Percentiles rank a stretch among this genome's conserved stretches.
These are phyloP conservation scores for Albugo candida DNA, from an alignment of 352 stramenopile genomes.

Conservation along the genomic window DNA sequence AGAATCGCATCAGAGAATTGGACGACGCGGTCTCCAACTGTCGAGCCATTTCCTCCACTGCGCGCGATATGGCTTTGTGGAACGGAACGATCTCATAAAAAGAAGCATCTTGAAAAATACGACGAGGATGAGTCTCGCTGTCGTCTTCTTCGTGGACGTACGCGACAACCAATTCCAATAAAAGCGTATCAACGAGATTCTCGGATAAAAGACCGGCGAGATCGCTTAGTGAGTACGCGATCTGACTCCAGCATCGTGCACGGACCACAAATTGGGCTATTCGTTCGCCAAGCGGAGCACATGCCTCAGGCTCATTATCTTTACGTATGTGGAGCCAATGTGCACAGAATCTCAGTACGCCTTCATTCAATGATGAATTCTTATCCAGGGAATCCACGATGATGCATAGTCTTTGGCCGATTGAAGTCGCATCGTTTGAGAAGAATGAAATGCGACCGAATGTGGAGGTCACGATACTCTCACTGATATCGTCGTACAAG, in stretches of 20 bases:
- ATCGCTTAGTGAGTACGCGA: conserved; percentile 52
- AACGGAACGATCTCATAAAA: conserved; percentile 66
- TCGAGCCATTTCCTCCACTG: conserved; percentile 10
- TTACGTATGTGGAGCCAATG: conserved; percentile 3
- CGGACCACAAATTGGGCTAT: not conserved
- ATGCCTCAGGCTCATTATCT: not conserved
- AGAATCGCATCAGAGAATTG: not conserved
- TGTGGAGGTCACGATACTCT: conserved; percentile 17
- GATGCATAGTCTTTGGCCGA: not conserved
- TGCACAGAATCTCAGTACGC: conserved; percentile 55
- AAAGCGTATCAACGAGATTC: conserved; percentile 11
- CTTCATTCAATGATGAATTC: conserved; percentile 1
- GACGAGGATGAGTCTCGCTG: conserved; percentile 6
- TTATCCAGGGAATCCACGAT: no score
- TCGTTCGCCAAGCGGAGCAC: not conserved
- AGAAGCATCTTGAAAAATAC: conserved; percentile 40
- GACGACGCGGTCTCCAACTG: not conserved
- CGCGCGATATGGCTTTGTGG: conserved; percentile 16
- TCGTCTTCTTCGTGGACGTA: conserved; percentile 16
- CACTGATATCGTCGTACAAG: conserved; percentile 33
- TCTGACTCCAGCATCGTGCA: conserved; percentile 20
- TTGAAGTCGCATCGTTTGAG: conserved; percentile 8
- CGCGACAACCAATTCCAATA: conserved; percentile 14
- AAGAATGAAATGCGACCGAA: conserved; percentile 2
- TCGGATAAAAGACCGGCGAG: conserved; percentile 18